Evolutionary conservation across 495 filamentous ascomycete species (phyloP).

Genomic region (Penicillium riverlandense): DNA sequence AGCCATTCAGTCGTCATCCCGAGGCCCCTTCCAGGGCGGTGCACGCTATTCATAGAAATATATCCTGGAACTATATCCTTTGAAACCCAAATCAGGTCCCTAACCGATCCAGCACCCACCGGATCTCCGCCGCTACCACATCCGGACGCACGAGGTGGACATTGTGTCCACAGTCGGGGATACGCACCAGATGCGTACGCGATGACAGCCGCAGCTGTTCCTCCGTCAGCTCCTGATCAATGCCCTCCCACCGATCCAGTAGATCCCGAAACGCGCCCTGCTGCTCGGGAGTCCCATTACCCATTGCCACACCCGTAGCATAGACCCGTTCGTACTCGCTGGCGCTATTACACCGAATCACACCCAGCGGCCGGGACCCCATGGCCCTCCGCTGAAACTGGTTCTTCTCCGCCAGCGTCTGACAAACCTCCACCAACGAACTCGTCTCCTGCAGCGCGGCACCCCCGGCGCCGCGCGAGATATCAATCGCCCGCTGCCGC

Average conservation of each 20-base stretch:
- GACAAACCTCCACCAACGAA: conserved; percentile 14
- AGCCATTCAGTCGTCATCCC: too few species aligned
- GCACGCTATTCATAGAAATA: too few species aligned
- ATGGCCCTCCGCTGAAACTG: conserved; percentile 25
- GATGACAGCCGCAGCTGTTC: conserved; percentile 36
- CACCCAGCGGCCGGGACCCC: conserved; percentile 26
- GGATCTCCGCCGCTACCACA: conserved; percentile 36
- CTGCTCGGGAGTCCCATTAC: conserved; percentile 26
- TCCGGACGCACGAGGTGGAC: conserved; percentile 41
- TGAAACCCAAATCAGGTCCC: too few species aligned
- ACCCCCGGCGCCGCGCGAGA: conserved; percentile 12
- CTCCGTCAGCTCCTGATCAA: conserved; percentile 34
- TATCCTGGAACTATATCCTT: too few species aligned
- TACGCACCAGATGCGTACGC: conserved; percentile 24
- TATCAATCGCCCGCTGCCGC: conserved; percentile 26
- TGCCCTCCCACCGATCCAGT: conserved; percentile 27
- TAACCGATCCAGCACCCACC: conserved; percentile 35
- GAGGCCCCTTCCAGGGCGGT: too few species aligned
- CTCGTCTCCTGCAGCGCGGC: conserved; percentile 12
- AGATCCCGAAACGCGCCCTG: conserved; percentile 19
- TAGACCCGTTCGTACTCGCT: conserved; percentile 29
- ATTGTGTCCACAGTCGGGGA: conserved; percentile 44
- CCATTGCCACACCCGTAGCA: conserved; percentile 20
- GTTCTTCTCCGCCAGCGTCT: conserved; percentile 19
- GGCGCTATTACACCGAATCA: conserved; percentile 27